A percentile compares a stretch with the other conserved stretches of the same genome.
Evolutionary conservation across 345 rosid species (phyloP).

Genomic region (Populus pruinosa): DNA sequence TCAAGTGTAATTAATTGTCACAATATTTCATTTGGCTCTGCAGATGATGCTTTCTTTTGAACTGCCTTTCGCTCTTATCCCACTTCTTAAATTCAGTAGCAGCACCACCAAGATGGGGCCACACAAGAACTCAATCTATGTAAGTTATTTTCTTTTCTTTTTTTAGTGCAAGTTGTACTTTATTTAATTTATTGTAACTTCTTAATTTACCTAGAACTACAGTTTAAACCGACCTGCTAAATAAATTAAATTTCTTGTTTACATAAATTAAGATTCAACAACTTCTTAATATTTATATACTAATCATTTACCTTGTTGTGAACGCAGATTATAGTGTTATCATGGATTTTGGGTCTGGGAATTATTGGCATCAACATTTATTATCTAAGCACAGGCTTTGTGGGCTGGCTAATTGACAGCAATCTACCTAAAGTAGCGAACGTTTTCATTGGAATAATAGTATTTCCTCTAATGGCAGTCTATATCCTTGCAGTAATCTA

Average conservation of each 20-base stretch:
- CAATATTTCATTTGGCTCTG: not conserved
- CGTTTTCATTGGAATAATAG: slow-evolving; percentile 44
- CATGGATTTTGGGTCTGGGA: slow-evolving; percentile 55
- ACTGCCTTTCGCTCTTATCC: slow-evolving; percentile 68
- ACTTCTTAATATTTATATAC: not conserved
- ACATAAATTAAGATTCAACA: not conserved
- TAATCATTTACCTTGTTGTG: not conserved
- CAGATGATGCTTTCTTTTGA: slow-evolving; percentile 76
- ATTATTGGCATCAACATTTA: slow-evolving; percentile 60
- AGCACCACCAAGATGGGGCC: slow-evolving; percentile 68
- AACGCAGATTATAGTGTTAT: slow-evolving; percentile 45
- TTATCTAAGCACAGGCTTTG: slow-evolving; percentile 50
- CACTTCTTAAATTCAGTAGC: slow-evolving; percentile 70
- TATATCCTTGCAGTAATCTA: slow-evolving; percentile 45
- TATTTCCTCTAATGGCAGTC: slow-evolving; percentile 52
- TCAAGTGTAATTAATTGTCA: not conserved
- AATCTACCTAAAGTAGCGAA: slow-evolving; percentile 37
- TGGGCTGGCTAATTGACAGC: slow-evolving; percentile 47
- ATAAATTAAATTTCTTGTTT: no score
- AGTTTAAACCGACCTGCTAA: no score
- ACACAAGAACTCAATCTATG: slow-evolving; percentile 54
- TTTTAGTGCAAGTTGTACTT: no score
- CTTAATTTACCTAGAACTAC: no score
- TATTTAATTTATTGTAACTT: no score
- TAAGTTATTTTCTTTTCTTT: slow-evolving; percentile 15